Base-by-base conservation (phyloP, 768 basidiomycete genomes). In the Trametes cubensis region DNA sequence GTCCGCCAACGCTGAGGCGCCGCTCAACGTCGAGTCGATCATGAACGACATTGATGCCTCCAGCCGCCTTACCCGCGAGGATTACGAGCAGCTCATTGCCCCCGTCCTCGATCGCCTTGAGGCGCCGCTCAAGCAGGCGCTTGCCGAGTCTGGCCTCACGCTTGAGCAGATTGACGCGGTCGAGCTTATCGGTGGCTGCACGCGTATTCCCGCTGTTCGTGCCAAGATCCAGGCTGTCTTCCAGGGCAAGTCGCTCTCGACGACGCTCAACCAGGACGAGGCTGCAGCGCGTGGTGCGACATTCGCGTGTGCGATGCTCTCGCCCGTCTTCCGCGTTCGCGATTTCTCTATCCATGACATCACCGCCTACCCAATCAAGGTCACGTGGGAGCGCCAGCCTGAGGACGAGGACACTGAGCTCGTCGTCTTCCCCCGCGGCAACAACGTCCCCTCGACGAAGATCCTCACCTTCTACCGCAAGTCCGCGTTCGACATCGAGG, bases 191-290 rank as follows among this genome's bases (percentile, higher is more conserved):
- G 96, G 96, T 71, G 97, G 97, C 15, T 84, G 86, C 20, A 96
- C 95, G 2, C 95, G 95, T 77, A 82, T 98, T 58, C 96, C 96
- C 23, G 87, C 95, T 30, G 90, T 98, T 72, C 94, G 95, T 72
- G 79, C 84, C 40, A 85, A 88, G 73, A 95, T 99, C 77, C 87
- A 90, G 71, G 80, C 84, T 34, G 89, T 86, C 64, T 95, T 97
- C 78, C 79, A 80, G 40, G 91, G 90, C 55, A 94, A 94, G 77
- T 60, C 77, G n/a, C 88, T 98, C 66, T 90, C 85, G 18, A 89
- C 89, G 67, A 98, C 97, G 34, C 87, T 96, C 73, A 99, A 98
- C 82, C 94, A 95, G 79, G 97, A 98, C 68, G 97, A 98, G 79
- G 95, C 97, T 62, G 83, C 95, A 68, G 94, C 94, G 10, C 92